Percentiles rank a stretch among this genome's conserved stretches.
Conservation (phyloP, 73 alveolate species). For the Paramecium biaurelia region DNA sequence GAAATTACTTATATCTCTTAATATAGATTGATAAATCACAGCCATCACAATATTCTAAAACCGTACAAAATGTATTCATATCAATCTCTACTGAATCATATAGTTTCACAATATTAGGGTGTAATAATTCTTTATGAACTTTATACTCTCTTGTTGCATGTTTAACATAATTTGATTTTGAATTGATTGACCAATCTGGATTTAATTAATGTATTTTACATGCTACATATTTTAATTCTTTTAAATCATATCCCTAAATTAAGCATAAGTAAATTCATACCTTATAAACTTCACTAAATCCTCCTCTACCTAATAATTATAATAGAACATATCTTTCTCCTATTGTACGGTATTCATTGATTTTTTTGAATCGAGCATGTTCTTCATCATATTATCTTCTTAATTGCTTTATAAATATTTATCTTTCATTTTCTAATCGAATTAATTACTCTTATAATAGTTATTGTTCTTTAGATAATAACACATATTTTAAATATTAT, state of each 20-base stretch:
- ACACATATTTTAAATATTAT: background rate
- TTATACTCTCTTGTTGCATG: constrained; percentile 97
- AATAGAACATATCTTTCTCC: constrained; percentile 73
- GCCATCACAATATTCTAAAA: constrained; percentile 95
- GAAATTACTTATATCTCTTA: constrained; percentile 48
- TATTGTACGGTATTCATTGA: constrained; percentile 47
- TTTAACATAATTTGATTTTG: constrained; percentile 93
- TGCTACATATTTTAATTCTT: constrained; percentile 90
- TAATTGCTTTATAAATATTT: constrained; percentile 67
- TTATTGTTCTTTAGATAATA: constrained; percentile 75
- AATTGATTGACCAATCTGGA: constrained; percentile 88
- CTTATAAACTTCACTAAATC: constrained; percentile 69
- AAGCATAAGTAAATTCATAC: background rate
- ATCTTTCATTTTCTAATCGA: constrained; percentile 74
- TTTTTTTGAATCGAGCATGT: constrained; percentile 3
- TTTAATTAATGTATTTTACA: constrained; percentile 94
- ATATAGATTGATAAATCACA: constrained; percentile 89
- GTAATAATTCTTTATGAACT: constrained; percentile 88
- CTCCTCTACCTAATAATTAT: constrained; percentile 96
- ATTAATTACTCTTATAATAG: constrained; percentile 70
- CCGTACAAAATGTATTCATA: constrained; percentile 93
- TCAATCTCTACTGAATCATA: constrained; percentile 96
- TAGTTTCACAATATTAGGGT: constrained; percentile 89
- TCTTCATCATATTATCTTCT: constrained; percentile 76
- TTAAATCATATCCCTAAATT: constrained; percentile 89